Conservation (phyloP, 2,329 filamentous ascomycete species). For the Cercospora janseana region DNA sequence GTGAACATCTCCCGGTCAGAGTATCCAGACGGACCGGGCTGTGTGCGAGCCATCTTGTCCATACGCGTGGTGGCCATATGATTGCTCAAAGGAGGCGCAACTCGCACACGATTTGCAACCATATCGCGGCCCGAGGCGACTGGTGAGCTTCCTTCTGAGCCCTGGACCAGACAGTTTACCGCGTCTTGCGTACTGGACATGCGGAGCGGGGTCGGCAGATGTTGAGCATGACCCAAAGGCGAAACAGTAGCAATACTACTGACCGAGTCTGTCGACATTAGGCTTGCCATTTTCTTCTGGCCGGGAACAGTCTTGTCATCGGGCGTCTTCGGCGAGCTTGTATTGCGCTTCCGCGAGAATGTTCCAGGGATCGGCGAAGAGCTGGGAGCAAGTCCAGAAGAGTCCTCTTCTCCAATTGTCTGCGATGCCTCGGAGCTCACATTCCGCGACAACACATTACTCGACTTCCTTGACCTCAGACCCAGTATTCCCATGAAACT, state of each 20-base stretch:
- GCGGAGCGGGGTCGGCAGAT: constrained; percentile 7
- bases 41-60: too few relatives aligned
- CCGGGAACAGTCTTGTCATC: neutral
- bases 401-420: neutral
- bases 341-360: neutral
- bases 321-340: neutral
- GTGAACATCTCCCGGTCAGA: too few relatives aligned
- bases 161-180: neutral
- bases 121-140: neutral
- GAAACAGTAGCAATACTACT: constrained; percentile 9
- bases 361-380: too few relatives aligned
- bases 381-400: neutral
- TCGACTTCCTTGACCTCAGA: constrained; percentile 9
- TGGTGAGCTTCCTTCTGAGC: neutral
- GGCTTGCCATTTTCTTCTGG: constrained; percentile 10
- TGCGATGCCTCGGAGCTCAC: constrained; percentile 7
- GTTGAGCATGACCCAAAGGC: constrained; percentile 3
- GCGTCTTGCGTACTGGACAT: constrained; percentile 3
- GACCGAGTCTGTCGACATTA: constrained; percentile 13
- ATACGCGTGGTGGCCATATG: too few relatives aligned
- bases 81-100: too few relatives aligned
- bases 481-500: constrained; percentile 5
- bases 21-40: too few relatives aligned
- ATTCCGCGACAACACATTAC: neutral
- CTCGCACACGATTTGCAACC: too few relatives aligned